Base-by-base conservation (phyloP, 179 eudicot genomes). In the Spinacia oleracea region DNA sequence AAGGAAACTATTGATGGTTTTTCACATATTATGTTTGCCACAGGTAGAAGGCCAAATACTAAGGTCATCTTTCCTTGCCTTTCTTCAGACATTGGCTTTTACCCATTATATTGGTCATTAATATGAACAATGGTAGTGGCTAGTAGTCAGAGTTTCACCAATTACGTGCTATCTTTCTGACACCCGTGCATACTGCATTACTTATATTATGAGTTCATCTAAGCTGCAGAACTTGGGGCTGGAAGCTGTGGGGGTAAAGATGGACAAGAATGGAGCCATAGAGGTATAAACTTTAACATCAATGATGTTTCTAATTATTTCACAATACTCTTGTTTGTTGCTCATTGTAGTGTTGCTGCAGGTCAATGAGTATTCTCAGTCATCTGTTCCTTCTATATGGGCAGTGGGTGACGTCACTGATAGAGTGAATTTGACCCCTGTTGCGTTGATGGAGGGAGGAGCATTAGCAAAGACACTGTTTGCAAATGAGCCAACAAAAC, bases 371-470 rank as follows among this genome's bases (percentile, higher is more conserved):
- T 92, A 79, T 86, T 96, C 99, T 34, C 89, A 89, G 69, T 87
- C 97, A 51, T 90, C 97, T 70, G 97, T 93, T 77, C 96, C 96
- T 81, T 96, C 98, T 48, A 96, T 96, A 85, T 96, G 98, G 94
- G 99, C 98, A 15, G 98, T 96, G 62, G 99, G 99, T 80, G 98
- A 96, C 86, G 98, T 93, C 77, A 93, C 99, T 20, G 94, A 96
- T 80, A 93, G 99, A 84, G 70, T 95, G 62, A 95, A 95, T 85
- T 78, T 95, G 85, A 95, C 98, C 62, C 98, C 98, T 68, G 98
- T 95, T 89, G 98, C 98, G 77, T 88, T 96, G 86, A 96, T 96
- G 99, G 99, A 93, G 84, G 98, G 99, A 82, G 89, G 78, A 64
- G 97, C 99, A 79, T 70, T 96, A 84, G 97, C 99, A 79, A 92